Evolutionary conservation across 2,329 filamentous ascomycete genomes (phyloP), one percentile per base, ranked within the genome.

Genomic region (Geosmithia putterillii): DNA sequence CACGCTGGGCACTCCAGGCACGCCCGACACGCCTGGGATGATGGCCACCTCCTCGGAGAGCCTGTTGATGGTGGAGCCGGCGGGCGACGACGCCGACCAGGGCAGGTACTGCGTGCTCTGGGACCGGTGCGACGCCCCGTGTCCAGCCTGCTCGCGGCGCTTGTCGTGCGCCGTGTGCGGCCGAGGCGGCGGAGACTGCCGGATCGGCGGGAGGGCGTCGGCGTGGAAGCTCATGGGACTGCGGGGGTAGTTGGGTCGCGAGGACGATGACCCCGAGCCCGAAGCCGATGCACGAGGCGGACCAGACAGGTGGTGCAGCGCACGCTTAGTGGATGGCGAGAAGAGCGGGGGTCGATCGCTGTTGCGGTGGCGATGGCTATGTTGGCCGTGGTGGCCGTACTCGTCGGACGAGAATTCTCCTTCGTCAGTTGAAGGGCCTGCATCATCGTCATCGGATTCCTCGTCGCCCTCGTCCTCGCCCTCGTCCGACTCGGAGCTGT

Each of bases 161-260:
- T 65, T 70, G 40, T 67, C 65, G 48, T 76, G 67, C 14, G 72
- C 66, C 1, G 73, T 76, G 46, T 75, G 71, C n/a, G 74, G 73
- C 38, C 73, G 68, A 4, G 49, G 58, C 51, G 56, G 52, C 6
- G 56, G 55, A 4, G 45, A 45, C 41, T 50, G 40, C 40, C 18
- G 28, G n/a, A 46, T 42, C 14, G 44, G 7, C 38, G 52, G 17
- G 40, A 52, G 40, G 45, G 51, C 37, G 34, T 52, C 53, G 25
- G 51, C 49, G 42, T 55, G 54, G 52, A 58, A 49, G 59, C 61
- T 55, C 48, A 64, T 32, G 40, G 59, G 47, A 50, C 56, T 45
- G 48, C 60, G 47, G 32, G 60, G 50, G 47, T 55, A 44, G 40
- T 54, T 52, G 5, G 61, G 57, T 4, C 61, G 54, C 38, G 62